Base-by-base conservation (phyloP, 2,329 filamentous ascomycete genomes). In the Mariannaea elegans region DNA sequence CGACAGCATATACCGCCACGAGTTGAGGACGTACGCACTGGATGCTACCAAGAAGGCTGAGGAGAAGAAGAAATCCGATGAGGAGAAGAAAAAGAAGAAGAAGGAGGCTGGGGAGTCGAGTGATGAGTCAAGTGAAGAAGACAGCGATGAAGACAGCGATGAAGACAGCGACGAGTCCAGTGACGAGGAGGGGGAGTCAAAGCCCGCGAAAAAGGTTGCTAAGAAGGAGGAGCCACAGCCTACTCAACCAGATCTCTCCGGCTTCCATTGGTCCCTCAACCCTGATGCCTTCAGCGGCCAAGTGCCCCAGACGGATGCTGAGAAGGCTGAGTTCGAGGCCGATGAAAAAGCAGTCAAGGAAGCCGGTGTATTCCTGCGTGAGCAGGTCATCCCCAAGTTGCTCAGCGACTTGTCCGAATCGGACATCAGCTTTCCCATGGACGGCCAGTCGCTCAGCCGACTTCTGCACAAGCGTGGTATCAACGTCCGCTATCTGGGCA, bases 401-500 rank as follows among this genome's bases (percentile, higher is more conserved):
- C 79, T 98, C 58, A 88, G 90, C 63, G 94, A 99, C 71, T 85
- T 99, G 59, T 90, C 91, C 73, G 92, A 97, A 66, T 94, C 93
- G 7, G 94, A 99, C 68, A 90, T 97, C 66, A 95, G 94, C 71
- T 98, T 98, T 81, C 95, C 95, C 12, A 97, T 98, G 93, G 96
- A 99, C 71, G 95, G 95, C n/a, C 87, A 91, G 72, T 97, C 94
- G 18, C 83, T 99, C 59, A 92, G 90, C 70, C 88, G 89, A 65
- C 86, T 97, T 50, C 84, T 99, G 73, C 95, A 99, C 82, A 97
- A 97, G 83, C 92, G 94, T 39, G 95, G 95, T 78, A 94, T 99
- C 81, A 99, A 99, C 80, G 86, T 98, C 63, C 88, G 96, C 72
- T 99, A 99, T 76, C 84, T 98, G n/a, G 95, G 95, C 66, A 90